phyloP scores from a whole-genome alignment of 75 land plant genomes.

The Cunninghamia lanceolata region DNA sequence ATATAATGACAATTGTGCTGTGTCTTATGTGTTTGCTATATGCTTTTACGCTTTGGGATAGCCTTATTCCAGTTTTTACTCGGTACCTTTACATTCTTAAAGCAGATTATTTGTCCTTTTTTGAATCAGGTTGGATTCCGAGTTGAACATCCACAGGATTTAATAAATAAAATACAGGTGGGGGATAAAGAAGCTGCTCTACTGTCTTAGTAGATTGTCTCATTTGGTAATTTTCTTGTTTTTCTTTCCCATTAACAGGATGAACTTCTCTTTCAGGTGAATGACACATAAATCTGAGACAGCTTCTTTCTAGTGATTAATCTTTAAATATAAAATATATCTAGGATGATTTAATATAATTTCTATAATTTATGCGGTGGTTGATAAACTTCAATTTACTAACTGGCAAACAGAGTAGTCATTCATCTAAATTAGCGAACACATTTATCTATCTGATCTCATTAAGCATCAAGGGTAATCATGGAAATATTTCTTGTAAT shows the following conservation, averaged over 20 bases:
- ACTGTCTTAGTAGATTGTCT: background rate
- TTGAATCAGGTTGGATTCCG: constrained; percentile 81
- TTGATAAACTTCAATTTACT: background rate
- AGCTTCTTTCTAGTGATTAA: background rate
- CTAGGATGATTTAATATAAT: background rate
- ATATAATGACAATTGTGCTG: background rate
- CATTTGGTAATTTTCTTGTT: background rate
- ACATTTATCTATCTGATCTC: background rate
- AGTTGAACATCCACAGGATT: constrained; percentile 96
- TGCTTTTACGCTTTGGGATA: background rate
- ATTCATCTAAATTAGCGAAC: background rate
- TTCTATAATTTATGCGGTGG: background rate
- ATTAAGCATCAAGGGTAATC: background rate
- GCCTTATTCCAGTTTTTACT: background rate
- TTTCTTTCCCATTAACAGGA: background rate
- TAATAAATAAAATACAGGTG: constrained; percentile 91
- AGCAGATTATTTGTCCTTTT: background rate
- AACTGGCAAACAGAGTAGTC: background rate
- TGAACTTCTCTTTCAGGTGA: background rate
- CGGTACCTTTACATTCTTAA: background rate
- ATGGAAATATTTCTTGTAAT: background rate
- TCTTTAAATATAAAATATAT: background rate
- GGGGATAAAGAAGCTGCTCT: background rate
- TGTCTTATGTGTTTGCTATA: background rate
- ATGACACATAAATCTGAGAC: background rate